These are phyloP conservation scores for Chaetothyriales sp. DNA, from an alignment of 2,329 filamentous ascomycete genomes.

Conservation along the genomic window DNA sequence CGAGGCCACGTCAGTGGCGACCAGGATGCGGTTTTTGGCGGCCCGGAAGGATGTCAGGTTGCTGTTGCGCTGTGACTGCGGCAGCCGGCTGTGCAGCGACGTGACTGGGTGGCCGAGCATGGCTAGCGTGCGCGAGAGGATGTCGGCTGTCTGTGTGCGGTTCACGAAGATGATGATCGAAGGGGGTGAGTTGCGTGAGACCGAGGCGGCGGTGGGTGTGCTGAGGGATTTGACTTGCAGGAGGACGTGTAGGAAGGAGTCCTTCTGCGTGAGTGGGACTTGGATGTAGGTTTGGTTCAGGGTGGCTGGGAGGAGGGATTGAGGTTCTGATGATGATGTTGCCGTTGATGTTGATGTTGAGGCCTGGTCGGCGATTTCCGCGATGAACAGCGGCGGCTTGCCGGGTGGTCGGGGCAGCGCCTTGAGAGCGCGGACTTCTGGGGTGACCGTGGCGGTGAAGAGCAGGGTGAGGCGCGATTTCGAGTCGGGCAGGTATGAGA, in stretches of 20 bases:
- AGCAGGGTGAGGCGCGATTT: constrained; percentile 76
- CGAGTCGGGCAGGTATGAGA: constrained; percentile 64
- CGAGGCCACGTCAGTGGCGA: constrained; percentile 89
- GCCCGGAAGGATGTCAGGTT: constrained; percentile 89
- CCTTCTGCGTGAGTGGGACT: constrained; percentile 79
- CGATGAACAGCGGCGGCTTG: constrained; percentile 68
- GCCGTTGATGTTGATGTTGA: too few relatives aligned
- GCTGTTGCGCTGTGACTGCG: constrained; percentile 67
- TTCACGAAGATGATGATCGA: constrained; percentile 91
- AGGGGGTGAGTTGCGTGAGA: constrained; percentile 57
- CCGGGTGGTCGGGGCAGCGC: constrained; percentile 53
- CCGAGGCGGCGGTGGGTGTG: constrained; percentile 32
- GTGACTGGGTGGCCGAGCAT: constrained; percentile 81
- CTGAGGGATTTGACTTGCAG: constrained; percentile 29
- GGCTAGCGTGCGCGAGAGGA: constrained; percentile 75
- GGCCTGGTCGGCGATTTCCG: constrained; percentile 77
- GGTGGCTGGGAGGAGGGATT: constrained; percentile 51
- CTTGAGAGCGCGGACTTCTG: constrained; percentile 78
- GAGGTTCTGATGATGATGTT: constrained; percentile 42
- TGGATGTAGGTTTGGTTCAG: constrained; percentile 75
- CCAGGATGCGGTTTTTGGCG: constrained; percentile 69
- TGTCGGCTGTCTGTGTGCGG: constrained; percentile 71
- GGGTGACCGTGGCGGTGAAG: constrained; percentile 90
- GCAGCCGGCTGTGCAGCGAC: constrained; percentile 72
- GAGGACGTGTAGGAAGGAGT: constrained; percentile 85